Percentiles rank a stretch among this genome's conserved stretches.
Conservation (phyloP, 345 rosid species). For the Heritiera littoralis region DNA sequence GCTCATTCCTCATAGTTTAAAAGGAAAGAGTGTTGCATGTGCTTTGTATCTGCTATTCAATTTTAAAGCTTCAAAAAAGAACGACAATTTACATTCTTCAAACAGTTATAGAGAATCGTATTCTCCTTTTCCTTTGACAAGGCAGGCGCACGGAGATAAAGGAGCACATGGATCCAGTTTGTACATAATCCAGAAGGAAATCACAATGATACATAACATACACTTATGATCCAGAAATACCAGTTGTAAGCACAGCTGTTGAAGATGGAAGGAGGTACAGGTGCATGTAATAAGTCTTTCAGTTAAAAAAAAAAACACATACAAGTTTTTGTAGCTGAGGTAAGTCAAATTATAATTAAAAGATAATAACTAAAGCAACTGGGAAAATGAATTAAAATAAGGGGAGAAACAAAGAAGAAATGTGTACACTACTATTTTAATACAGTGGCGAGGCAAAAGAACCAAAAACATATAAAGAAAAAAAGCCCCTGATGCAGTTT, state of each 20-base stretch:
- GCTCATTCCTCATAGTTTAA: background rate
- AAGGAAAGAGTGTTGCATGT: background rate
- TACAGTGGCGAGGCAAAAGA: background rate
- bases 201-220: background rate
- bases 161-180: background rate
- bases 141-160: background rate
- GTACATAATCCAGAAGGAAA: background rate
- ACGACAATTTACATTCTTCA: background rate
- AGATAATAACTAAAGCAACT: background rate
- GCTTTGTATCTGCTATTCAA: background rate
- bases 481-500: background rate
- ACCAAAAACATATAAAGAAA: background rate
- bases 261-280: constrained; percentile 3
- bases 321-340: background rate
- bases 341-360: background rate
- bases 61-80: background rate
- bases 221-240: background rate
- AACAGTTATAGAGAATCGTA: background rate
- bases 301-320: background rate
- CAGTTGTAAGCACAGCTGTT: background rate
- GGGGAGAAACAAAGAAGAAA: background rate
- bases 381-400: background rate
- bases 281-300: background rate
- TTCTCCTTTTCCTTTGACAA: background rate
- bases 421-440: background rate